A percentile compares a stretch with the other conserved stretches of the same genome.
These are phyloP conservation scores for Heliocybe sulcata DNA, from an alignment of 1,284 basidiomycete species.

Conservation along the genomic window DNA sequence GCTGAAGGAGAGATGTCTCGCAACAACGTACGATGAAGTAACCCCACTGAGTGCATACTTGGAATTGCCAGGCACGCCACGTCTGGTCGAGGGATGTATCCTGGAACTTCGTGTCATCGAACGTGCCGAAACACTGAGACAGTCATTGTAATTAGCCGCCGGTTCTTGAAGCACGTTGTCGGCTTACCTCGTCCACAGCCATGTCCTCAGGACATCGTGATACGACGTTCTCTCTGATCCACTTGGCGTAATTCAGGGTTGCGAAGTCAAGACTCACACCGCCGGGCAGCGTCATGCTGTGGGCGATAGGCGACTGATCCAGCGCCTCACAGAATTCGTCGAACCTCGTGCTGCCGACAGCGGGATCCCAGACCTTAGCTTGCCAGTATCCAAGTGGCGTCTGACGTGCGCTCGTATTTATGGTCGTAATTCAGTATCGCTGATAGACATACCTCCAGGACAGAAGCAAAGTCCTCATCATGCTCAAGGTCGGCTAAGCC, in stretches of 20 bases:
- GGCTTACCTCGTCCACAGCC: slow-evolving; percentile 53
- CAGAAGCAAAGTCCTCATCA: slow-evolving; percentile 74
- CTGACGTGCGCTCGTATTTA: slow-evolving; percentile 13
- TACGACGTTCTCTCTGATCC: slow-evolving; percentile 67
- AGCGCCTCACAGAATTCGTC: slow-evolving; percentile 70
- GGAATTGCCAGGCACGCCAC: slow-evolving; percentile 89
- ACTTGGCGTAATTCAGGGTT: slow-evolving; percentile 71
- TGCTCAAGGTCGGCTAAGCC: slow-evolving; percentile 61
- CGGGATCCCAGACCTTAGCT: slow-evolving; percentile 71
- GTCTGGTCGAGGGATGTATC: slow-evolving; percentile 54
- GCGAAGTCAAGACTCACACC: slow-evolving; percentile 46
- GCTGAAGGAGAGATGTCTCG: slow-evolving; percentile 9
- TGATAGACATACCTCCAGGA: slow-evolving; percentile 49
- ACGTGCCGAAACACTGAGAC: slow-evolving; percentile 79
- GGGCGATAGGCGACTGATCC: slow-evolving; percentile 32
- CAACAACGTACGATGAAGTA: slow-evolving; percentile 62
- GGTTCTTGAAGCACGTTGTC: too few relatives aligned
- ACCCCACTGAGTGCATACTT: slow-evolving; percentile 92
- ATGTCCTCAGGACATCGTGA: slow-evolving; percentile 44
- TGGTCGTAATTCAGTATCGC: slow-evolving; percentile 10
- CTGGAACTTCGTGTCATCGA: slow-evolving; percentile 61
- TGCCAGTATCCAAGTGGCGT: slow-evolving; percentile 50
- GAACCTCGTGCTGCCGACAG: slow-evolving; percentile 51
- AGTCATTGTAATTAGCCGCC: slow-evolving; percentile 2
- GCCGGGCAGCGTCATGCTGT: slow-evolving; percentile 27